Base-by-base conservation (phyloP, 1,139 yeast genomes). In the Saccharomyces pastorianus region DNA sequence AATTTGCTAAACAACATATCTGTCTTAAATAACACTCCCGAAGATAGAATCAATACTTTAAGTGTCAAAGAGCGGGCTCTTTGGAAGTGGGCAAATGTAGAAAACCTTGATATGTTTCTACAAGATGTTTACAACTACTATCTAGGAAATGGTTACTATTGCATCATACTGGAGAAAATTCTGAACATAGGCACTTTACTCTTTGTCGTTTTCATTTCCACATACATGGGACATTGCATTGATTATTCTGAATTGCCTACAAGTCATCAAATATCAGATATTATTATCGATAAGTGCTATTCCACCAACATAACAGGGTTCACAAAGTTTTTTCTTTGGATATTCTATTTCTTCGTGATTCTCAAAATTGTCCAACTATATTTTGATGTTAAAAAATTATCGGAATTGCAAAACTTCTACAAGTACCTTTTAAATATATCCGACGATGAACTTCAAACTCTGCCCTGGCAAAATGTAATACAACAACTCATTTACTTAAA, bases 1-100 rank as follows among this genome's bases (percentile, higher is more conserved):
- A 58, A 69, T 59, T 55, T 66, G 9, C 51, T 64, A 25, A 59
- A 59, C 11, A 65, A 65, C 48, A 59, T 66, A n/a, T 53, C 66
- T 52, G 58, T 65, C 49, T 53, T 64, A 55, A 59, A 65, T 60
- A 61, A 64, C 56, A 56, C 69, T 52, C 62, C 66, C 52, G 47
- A 66, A 61, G 53, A 66, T 63, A 48, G 66, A 48, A 52, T 65
- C 5, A 58, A 59, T 44, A 59, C 67, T 1, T 66, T 73, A 59
- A 79, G 76, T 56, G 82, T 96, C 0, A 81, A 79, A 60, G 97
- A 91, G 66, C 73, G 91, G 51, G 96, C 98, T 0, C 74, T 88
- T 47, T 93, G 96, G 87, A 78, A 88, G 56, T 95, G 99, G 98
- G 96, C 98, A 1, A 93, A 93, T 64, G 89, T 93, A 34, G 88